Base-by-base conservation (phyloP, 2,329 filamentous ascomycete genomes). In the Acrocalymma vagum region DNA sequence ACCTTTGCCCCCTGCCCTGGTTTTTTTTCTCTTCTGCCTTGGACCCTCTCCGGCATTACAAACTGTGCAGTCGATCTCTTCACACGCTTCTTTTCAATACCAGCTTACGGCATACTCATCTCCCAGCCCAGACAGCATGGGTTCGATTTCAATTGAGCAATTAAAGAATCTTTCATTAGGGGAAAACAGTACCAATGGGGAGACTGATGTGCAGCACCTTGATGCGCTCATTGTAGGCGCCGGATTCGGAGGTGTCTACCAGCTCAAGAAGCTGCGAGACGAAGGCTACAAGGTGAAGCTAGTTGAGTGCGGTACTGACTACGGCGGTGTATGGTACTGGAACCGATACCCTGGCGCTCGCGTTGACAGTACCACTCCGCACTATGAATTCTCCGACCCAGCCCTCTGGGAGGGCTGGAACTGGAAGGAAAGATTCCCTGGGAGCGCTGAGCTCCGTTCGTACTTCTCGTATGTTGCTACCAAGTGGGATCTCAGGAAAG, bases 291-390 rank as follows among this genome's bases (percentile, higher is more conserved):
- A 42, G 2, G 53, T 58, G 11, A 56, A 54, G 17, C 35, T 62
- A 2, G 32, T 62, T 11, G 60, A 66, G 4, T 18, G 25, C 7
- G 59, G 44, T 8, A 24, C 39, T 9, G 39, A 51, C 13, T 51
- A 46, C 13, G 60, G 60, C 2, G 62, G 60, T 2, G 46, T 55
- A 2, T 65, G 62, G 62, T 54, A 52, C 18, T 61, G 51, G 53
- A 65, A 64, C 24, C 35, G 49, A 3, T 67, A 65, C 16, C 60
- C 63, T 1, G 60, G 62, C 4, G 60, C 60, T 11, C 56, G 58
- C 4, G 59, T 63, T 2, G 59, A 64, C 30, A 55, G 43, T 21
- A 18, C 46, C 1, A 45, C 45, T 5, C 60, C 59, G 4, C 35
- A 47, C 13, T 63, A 60, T 30, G 35, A 63, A 36, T 52, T 62